Percentiles rank a stretch among this genome's conserved stretches.
phyloP scores from a whole-genome alignment of 352 stramenopile species.

The Globisporangium irregulare region DNA sequence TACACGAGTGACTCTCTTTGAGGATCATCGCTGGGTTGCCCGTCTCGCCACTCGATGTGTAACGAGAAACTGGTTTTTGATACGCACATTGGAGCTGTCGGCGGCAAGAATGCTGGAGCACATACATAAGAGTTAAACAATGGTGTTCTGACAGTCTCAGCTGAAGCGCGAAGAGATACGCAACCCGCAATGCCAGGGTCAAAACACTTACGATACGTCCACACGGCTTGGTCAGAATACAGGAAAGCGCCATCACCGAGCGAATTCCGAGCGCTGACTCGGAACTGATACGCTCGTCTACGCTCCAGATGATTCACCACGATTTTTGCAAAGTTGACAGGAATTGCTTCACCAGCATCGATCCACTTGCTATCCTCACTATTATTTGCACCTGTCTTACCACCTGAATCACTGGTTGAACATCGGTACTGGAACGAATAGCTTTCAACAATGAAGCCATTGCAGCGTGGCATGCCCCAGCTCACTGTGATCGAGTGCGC shows the following conservation, averaged over 20 bases:
- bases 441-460: slow-evolving; percentile 34
- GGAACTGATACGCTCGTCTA: slow-evolving; percentile 20
- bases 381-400: background rate
- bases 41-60: slow-evolving; percentile 21
- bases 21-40: background rate
- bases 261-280: slow-evolving; percentile 22
- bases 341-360: slow-evolving; percentile 5
- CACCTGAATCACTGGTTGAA: no score
- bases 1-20: slow-evolving; percentile 14
- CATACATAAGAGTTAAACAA: background rate
- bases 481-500: slow-evolving; percentile 31
- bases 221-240: slow-evolving; percentile 6
- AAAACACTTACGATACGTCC: slow-evolving; percentile 26
- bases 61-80: slow-evolving; percentile 23
- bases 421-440: slow-evolving; percentile 22
- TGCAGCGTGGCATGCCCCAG: slow-evolving; percentile 51
- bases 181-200: background rate
- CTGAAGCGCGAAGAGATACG: background rate
- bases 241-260: slow-evolving; percentile 20
- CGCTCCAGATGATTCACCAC: slow-evolving; percentile 9
- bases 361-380: slow-evolving; percentile 7
- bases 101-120: slow-evolving; percentile 22
- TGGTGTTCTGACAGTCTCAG: background rate
- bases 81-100: slow-evolving; percentile 20
- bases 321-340: slow-evolving; percentile 19